Conservation (phyloP, 2,329 filamentous ascomycete genomes). For the Stachybotrys echinatus region DNA sequence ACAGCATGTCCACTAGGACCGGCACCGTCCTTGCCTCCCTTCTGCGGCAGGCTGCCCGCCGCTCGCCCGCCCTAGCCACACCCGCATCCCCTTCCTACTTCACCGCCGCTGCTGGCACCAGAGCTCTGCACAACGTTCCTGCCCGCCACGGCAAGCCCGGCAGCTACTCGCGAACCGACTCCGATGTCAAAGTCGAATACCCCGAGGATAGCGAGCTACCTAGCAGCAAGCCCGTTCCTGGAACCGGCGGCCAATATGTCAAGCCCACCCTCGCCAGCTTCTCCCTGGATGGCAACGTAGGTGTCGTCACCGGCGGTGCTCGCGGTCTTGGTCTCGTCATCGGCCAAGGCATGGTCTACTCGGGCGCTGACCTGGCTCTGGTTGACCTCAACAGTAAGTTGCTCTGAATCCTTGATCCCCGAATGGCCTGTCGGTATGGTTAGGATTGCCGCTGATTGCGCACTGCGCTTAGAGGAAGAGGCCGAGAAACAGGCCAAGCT, state of each 20-base stretch:
- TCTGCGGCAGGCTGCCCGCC: constrained; percentile 21
- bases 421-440: not conserved
- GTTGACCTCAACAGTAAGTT: constrained; percentile 85
- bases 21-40: constrained; percentile 14
- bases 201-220: constrained; percentile 71
- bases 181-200: constrained; percentile 72
- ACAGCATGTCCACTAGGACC: constrained; percentile 10
- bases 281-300: constrained; percentile 78
- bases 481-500: constrained; percentile 70
- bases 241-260: constrained; percentile 73
- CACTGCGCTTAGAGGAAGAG: constrained; percentile 61
- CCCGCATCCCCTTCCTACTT: constrained; percentile 15
- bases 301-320: constrained; percentile 84
- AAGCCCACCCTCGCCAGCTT: constrained; percentile 83
- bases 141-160: constrained; percentile 45
- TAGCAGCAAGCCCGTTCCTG: constrained; percentile 63
- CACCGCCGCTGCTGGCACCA: constrained; percentile 15
- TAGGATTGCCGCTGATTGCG: constrained; percentile 9
- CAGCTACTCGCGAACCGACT: constrained; percentile 73
- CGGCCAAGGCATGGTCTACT: constrained; percentile 84
- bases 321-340: constrained; percentile 87
- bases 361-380: constrained; percentile 83
- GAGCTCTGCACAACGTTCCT: constrained; percentile 24
- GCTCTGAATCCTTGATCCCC: not conserved
- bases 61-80: constrained; percentile 12